Conservation (phyloP, 345 rosid species). For the Dipteronia dyeriana region DNA sequence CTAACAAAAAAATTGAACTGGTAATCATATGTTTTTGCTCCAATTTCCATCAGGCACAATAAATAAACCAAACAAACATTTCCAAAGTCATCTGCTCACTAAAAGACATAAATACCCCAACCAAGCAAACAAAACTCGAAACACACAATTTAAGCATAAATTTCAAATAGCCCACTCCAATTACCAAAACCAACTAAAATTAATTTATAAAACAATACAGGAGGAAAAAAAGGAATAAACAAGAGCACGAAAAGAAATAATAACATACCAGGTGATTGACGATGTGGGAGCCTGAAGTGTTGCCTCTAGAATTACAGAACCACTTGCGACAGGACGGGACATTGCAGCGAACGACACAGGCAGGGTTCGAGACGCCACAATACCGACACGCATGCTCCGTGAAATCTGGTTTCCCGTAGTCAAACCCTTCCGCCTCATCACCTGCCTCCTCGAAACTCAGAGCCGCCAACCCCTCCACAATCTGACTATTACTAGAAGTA, state of each 20-base stretch:
- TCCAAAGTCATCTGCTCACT: too few species aligned
- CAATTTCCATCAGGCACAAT: neutral
- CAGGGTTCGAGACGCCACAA: conserved; percentile 97
- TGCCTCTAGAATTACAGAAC: conserved; percentile 99
- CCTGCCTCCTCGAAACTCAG: conserved; percentile 95
- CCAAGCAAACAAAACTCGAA: neutral
- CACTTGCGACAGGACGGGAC: conserved; percentile 98
- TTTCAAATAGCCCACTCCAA: neutral
- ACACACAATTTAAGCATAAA: neutral
- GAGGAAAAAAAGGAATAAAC: neutral
- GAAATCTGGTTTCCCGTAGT: conserved; percentile 76
- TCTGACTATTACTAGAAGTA: conserved; percentile 31
- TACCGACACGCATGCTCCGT: conserved; percentile 94
- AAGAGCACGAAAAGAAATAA: neutral
- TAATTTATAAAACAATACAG: neutral
- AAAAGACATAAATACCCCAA: too few species aligned
- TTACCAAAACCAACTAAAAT: neutral
- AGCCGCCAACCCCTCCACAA: conserved; percentile 37
- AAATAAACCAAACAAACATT: neutral
- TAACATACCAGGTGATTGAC: conserved; percentile 94
- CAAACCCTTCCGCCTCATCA: conserved; percentile 74
- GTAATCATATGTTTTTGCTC: neutral
- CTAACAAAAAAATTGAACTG: too few species aligned
- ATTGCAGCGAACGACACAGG: conserved; percentile 96
- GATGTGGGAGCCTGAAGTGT: conserved; percentile 98